Percentiles rank a stretch among this genome's conserved stretches.
These are phyloP conservation scores for Fragaria vesca DNA, from an alignment of 306 rosid genomes.

Conservation along the genomic window DNA sequence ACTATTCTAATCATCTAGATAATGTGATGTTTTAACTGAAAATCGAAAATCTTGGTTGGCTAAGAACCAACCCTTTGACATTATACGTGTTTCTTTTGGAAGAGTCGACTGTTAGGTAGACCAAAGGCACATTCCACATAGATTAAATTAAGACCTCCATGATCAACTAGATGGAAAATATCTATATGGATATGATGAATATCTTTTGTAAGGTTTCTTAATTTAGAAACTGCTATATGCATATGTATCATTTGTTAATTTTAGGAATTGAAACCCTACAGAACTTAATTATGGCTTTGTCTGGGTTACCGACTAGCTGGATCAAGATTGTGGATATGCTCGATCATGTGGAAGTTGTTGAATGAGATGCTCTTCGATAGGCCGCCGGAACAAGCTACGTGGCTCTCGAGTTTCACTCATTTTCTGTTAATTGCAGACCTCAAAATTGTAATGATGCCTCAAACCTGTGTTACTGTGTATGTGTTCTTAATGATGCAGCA, in stretches of 20 bases:
- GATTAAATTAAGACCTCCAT: constrained; percentile 2
- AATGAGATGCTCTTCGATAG: not conserved
- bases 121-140: not conserved
- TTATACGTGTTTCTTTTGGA: not conserved
- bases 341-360: not conserved
- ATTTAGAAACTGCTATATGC: not conserved
- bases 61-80: not conserved
- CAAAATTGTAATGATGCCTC: not conserved
- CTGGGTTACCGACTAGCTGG: not conserved
- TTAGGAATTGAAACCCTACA: not conserved
- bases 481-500: too few relatives aligned
- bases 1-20: not conserved
- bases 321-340: not conserved
- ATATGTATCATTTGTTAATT: not conserved
- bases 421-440: not conserved
- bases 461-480: too few relatives aligned
- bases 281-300: not conserved
- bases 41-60: not conserved
- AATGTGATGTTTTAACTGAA: not conserved
- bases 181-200: not conserved
- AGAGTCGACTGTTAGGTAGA: not conserved
- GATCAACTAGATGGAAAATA: not conserved
- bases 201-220: not conserved
- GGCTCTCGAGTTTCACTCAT: not conserved
- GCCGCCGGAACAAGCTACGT: not conserved